A percentile compares a stretch with the other conserved stretches of the same genome.
phyloP scores from a whole-genome alignment of 129 eudicot species.

The Artemisia tridentata region DNA sequence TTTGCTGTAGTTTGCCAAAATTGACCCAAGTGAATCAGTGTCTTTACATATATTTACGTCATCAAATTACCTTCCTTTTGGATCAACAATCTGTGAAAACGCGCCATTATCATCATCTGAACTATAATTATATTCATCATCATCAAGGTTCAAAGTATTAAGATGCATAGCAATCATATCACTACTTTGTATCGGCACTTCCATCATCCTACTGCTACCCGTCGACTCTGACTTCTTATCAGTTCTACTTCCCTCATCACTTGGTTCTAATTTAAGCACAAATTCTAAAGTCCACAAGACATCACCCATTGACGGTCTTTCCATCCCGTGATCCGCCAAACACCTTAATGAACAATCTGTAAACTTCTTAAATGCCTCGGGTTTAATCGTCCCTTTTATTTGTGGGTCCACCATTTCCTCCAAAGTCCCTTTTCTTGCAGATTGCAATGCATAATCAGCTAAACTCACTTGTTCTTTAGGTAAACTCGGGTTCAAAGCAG shows the following conservation, averaged over 20 bases:
- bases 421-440: conserved; percentile 50
- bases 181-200: conserved; percentile 36
- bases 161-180: conserved; percentile 65
- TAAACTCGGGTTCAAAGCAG: conserved; percentile 59
- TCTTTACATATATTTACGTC: neutral
- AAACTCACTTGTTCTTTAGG: conserved; percentile 76
- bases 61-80: conserved; percentile 45
- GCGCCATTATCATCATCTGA: conserved; percentile 31
- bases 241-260: conserved; percentile 17
- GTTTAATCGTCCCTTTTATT: conserved; percentile 56
- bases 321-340: conserved; percentile 59
- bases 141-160: conserved; percentile 57
- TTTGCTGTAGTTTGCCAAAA: neutral
- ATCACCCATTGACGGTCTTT: conserved; percentile 84
- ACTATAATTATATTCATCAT: conserved; percentile 36
- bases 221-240: conserved; percentile 19
- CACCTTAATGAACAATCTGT: conserved; percentile 60
- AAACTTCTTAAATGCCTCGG: conserved; percentile 58
- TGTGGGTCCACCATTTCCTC: conserved; percentile 68
- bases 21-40: neutral
- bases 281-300: conserved; percentile 71
- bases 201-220: conserved; percentile 23
- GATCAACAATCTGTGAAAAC: conserved; percentile 70
- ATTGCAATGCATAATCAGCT: conserved; percentile 61
- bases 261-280: conserved; percentile 42